Evolutionary conservation across 192 early-diverging fungal genomes (phyloP).

Genomic region (Dissophora globulifera): DNA sequence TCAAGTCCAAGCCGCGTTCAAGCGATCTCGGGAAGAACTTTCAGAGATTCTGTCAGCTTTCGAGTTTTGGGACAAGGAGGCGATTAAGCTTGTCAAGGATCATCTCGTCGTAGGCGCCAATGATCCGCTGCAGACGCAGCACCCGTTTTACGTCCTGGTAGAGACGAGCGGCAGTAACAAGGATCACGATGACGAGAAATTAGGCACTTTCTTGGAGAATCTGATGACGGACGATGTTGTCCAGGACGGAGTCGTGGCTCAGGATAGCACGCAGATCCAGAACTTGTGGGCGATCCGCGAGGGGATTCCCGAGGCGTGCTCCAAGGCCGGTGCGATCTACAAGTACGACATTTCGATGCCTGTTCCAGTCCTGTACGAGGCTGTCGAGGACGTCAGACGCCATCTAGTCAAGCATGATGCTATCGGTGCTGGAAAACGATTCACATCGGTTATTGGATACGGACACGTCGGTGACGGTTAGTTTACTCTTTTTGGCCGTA

Average conservation of each 20-base stretch:
- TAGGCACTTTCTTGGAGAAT: slow-evolving; percentile 77
- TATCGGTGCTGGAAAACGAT: slow-evolving; percentile 63
- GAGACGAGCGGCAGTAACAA: slow-evolving; percentile 95
- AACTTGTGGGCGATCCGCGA: slow-evolving; percentile 94
- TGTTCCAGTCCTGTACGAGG: slow-evolving; percentile 82
- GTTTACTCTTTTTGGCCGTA: slow-evolving; percentile 7
- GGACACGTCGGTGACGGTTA: slow-evolving; percentile 96
- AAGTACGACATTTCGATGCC: slow-evolving; percentile 98
- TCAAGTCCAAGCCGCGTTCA: slow-evolving; percentile 83
- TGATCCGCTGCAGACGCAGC: slow-evolving; percentile 69
- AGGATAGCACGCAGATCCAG: slow-evolving; percentile 84
- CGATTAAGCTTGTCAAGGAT: slow-evolving; percentile 78
- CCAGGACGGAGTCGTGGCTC: slow-evolving; percentile 90
- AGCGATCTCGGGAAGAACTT: slow-evolving; percentile 78
- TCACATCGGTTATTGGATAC: slow-evolving; percentile 88
- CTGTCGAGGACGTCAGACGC: slow-evolving; percentile 83
- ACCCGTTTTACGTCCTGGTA: slow-evolving; percentile 92
- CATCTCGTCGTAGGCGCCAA: slow-evolving; percentile 71
- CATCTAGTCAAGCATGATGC: slow-evolving; percentile 70
- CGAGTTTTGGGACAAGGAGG: slow-evolving; percentile 93
- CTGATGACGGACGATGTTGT: slow-evolving; percentile 81
- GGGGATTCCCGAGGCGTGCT: slow-evolving; percentile 91
- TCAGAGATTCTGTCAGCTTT: slow-evolving; percentile 96
- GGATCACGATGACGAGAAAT: slow-evolving; percentile 95
- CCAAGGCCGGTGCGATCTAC: slow-evolving; percentile 88